Evolutionary conservation across 768 basidiomycete species (phyloP).

Genomic region (Trametes punicea): DNA sequence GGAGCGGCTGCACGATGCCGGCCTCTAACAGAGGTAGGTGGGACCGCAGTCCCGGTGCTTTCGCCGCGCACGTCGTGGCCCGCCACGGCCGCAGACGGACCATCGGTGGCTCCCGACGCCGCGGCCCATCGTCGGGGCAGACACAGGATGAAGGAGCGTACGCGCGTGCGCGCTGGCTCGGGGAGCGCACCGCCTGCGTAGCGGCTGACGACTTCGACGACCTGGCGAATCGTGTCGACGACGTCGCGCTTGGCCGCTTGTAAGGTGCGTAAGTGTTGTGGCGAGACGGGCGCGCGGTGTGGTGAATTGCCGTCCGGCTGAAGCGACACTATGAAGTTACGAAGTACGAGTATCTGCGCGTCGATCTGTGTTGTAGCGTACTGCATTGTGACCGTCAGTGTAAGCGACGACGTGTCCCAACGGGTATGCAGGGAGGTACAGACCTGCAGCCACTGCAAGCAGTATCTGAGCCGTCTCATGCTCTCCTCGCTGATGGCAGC

Average conservation of each 20-base stretch:
- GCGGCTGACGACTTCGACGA: conserved; percentile 81
- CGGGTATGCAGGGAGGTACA: conserved; percentile 13
- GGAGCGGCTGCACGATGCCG: conserved; percentile 21
- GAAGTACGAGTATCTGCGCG: conserved; percentile 78
- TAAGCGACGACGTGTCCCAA: not conserved
- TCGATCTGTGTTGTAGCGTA: conserved; percentile 88
- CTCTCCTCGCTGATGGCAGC: conserved; percentile 90
- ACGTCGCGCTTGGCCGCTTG: conserved; percentile 74
- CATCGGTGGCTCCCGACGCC: conserved; percentile 29
- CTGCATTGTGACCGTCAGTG: conserved; percentile 33
- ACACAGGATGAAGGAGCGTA: conserved; percentile 72
- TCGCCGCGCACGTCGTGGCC: conserved; percentile 27
- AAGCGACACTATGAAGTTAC: conserved; percentile 76
- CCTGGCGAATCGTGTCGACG: conserved; percentile 85
- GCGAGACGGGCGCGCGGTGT: conserved; percentile 23
- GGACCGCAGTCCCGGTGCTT: conserved; percentile 24
- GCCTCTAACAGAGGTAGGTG: not conserved
- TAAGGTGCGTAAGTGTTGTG: conserved; percentile 63
- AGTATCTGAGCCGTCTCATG: conserved; percentile 82
- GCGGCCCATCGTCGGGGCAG: conserved; percentile 82
- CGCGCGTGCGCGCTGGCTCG: conserved; percentile 73
- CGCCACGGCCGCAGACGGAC: conserved; percentile 1
- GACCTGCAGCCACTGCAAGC: conserved; percentile 85
- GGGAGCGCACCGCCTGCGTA: conserved; percentile 86
- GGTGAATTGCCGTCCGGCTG: conserved; percentile 38